A percentile compares a stretch with the other conserved stretches of the same genome.
These are phyloP conservation scores for Podosphaera aphanis DNA, from an alignment of 2,329 filamentous ascomycete species.

Conservation along the genomic window DNA sequence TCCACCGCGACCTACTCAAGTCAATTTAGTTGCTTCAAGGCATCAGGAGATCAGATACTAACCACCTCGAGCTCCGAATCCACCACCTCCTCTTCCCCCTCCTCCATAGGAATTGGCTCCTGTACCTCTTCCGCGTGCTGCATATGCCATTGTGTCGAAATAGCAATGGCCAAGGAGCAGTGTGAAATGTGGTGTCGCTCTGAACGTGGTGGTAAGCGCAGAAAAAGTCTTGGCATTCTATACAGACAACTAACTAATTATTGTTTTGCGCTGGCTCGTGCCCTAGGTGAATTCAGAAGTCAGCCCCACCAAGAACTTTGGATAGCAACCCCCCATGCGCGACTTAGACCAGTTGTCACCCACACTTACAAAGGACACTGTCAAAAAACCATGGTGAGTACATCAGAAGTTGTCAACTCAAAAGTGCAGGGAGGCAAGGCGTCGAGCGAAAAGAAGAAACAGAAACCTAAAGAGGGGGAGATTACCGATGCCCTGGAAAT, in stretches of 20 bases:
- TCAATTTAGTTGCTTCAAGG: slow-evolving; percentile 3
- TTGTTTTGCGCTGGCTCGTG: no score
- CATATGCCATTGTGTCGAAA: slow-evolving; percentile 18
- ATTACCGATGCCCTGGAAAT: slow-evolving; percentile 16
- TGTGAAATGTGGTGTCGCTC: no score
- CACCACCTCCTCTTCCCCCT: slow-evolving; percentile 24
- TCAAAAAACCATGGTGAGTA: slow-evolving; percentile 22
- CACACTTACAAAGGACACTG: no score
- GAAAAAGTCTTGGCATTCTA: slow-evolving; percentile 5
- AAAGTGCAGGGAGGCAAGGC: slow-evolving; percentile 35
- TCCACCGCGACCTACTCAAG: slow-evolving; percentile 31
- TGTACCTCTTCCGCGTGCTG: slow-evolving; percentile 30
- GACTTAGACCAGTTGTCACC: no score
- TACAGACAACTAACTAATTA: no score
- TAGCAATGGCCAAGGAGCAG: slow-evolving; percentile 13
- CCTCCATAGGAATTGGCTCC: slow-evolving; percentile 26
- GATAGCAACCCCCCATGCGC: no score
- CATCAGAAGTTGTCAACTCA: slow-evolving; percentile 24
- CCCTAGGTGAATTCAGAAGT: no score
- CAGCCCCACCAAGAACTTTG: no score
- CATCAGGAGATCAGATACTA: slow-evolving; percentile 2
- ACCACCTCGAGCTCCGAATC: slow-evolving; percentile 24
- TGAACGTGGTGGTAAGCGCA: no score
- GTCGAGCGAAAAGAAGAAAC: slow-evolving; percentile 22
- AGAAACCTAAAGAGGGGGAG: slow-evolving; percentile 20